Evolutionary conservation across 2,329 filamentous ascomycete species (phyloP).

Genomic region (Penicillium olsonii): DNA sequence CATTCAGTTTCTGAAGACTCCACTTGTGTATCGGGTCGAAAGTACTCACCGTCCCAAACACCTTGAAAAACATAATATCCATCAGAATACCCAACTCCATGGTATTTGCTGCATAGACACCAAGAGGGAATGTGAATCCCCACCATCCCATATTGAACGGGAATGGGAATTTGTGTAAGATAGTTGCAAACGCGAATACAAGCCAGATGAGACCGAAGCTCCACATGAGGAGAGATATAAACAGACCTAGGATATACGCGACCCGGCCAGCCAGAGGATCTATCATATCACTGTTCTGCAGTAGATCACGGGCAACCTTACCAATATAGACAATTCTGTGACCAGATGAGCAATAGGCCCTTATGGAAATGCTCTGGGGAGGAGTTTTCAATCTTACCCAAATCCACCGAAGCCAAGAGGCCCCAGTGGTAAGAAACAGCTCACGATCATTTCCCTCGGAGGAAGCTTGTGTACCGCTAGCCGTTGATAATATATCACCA

Average conservation of each 20-base stretch:
- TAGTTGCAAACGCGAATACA: constrained; percentile 53
- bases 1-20: not conserved
- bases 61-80: constrained; percentile 54
- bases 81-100: constrained; percentile 50
- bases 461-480: constrained; percentile 67
- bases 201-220: constrained; percentile 58
- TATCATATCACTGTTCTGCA: constrained; percentile 43
- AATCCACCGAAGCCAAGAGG: constrained; percentile 68
- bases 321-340: constrained; percentile 52
- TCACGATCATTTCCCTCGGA: constrained; percentile 67
- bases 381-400: too few species aligned
- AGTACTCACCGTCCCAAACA: constrained; percentile 50
- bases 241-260: constrained; percentile 60
- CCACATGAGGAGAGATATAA: constrained; percentile 58
- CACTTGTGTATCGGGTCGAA: accelerated
- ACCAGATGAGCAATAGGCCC: constrained; percentile 37
- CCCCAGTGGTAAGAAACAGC: constrained; percentile 66
- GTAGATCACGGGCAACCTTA: constrained; percentile 44
- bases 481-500: constrained; percentile 70
- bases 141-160: constrained; percentile 46
- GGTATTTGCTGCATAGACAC: constrained; percentile 47
- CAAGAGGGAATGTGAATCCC: constrained; percentile 53
- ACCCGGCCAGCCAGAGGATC: constrained; percentile 51
- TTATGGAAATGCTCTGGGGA: too few species aligned
- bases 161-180: constrained; percentile 45